Base-by-base conservation (phyloP, 768 basidiomycete species). In the Phanerochaete sordida region DNA sequence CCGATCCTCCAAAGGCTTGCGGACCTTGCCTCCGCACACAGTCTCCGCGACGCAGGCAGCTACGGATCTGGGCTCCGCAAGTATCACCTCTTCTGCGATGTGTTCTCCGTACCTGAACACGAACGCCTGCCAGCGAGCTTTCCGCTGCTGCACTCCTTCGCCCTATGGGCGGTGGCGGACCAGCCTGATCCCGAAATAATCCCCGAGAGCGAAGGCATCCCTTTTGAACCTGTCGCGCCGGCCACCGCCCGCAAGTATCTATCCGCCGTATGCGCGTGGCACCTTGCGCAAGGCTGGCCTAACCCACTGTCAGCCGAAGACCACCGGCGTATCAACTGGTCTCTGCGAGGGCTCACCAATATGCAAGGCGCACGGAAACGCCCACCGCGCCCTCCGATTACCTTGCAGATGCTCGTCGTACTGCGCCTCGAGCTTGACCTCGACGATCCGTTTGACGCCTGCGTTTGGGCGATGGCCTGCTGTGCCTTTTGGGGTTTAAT, bases 401-500 rank as follows among this genome's bases (percentile, higher is more conserved):
- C 76, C 0, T 27, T 77, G 0, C 43, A 55, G 0, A 75, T 77
- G 74, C 64, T 78, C 0, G 59, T 33, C 0, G 61, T 66, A 0
- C 59, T 78, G 0, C 52, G 61, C 8, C 7, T 35, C 0, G n/a
- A 49, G 0, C 70, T 79, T 0, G 45, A 69, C 28, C 49, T 75
- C 0, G 8, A 49, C 0, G 49, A 72, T 12, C 66, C 75, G 0
- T 80, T 79, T 55, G 77, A 79, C 54, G 75, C 77, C 0, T 76
- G 74, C 33, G 53, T 78, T 0, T 78, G 76, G 76, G 76, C 77
- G 0, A 69, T 72, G 47, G 70, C 69, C 0, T 39, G 57, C 0
- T 77, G 70, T 54, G 73, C 75, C 0, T 79, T 80, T 63, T 79
- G 71, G 69, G 76, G 76, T 0, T 57, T 77, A 55, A 73, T 76